phyloP scores from a whole-genome alignment of 2,329 filamentous ascomycete genomes.

The Diaporthe longicolla region DNA sequence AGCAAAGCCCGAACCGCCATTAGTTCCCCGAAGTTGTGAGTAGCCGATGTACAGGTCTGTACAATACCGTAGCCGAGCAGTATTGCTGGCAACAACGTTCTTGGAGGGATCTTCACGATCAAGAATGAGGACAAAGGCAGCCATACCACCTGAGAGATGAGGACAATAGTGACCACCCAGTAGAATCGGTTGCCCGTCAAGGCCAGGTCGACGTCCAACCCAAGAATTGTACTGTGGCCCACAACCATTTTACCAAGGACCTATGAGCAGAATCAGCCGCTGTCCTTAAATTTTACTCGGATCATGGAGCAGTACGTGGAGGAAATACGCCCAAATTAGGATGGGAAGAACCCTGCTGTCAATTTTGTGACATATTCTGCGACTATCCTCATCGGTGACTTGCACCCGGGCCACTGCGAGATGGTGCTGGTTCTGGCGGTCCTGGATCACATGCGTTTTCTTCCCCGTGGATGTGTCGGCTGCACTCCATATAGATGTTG shows the following conservation, averaged over 20 bases:
- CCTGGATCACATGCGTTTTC: neutral
- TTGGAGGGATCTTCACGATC: slow-evolving; percentile 73
- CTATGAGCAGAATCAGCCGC: slow-evolving; percentile 41
- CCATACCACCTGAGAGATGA: slow-evolving; percentile 73
- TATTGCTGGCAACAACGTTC: slow-evolving; percentile 68
- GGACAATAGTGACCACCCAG: slow-evolving; percentile 68
- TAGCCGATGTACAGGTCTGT: slow-evolving; percentile 54
- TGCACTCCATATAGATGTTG: slow-evolving; percentile 1
- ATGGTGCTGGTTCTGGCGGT: neutral
- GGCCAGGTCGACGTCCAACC: slow-evolving; percentile 63
- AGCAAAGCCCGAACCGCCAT: slow-evolving; percentile 51
- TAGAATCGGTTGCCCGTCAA: slow-evolving; percentile 70
- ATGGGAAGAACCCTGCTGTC: slow-evolving; percentile 70
- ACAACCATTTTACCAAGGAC: slow-evolving; percentile 72
- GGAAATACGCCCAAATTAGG: slow-evolving; percentile 71
- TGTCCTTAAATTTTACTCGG: neutral
- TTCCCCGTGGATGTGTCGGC: neutral
- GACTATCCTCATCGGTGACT: slow-evolving; percentile 1
- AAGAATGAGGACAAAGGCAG: slow-evolving; percentile 72
- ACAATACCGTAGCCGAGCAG: slow-evolving; percentile 61
- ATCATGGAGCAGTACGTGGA: slow-evolving; percentile 53
- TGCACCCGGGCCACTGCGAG: neutral
- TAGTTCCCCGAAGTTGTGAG: slow-evolving; percentile 47
- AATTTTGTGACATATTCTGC: slow-evolving; percentile 62
- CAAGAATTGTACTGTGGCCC: slow-evolving; percentile 70